Base-by-base conservation (phyloP, 768 basidiomycete species). In the Chalciporus chontae region DNA sequence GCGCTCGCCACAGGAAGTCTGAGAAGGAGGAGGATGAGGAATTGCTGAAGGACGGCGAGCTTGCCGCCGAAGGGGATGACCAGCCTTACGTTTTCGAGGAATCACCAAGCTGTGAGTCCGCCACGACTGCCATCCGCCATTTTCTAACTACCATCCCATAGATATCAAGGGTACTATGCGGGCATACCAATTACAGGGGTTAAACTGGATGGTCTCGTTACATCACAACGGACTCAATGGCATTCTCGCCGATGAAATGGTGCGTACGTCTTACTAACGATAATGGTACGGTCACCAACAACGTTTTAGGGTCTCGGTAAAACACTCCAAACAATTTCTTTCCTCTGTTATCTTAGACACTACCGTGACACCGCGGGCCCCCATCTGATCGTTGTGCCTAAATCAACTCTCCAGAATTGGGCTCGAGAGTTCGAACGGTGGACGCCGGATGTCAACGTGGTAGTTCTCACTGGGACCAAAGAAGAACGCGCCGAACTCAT, bases 11-110 rank as follows among this genome's bases (percentile, higher is more conserved):
- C 62, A 83, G 95, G 47, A 96, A 94, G 68, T 94, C 91, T 0
- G 96, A 99, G 69, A 96, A 96, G 70, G 96, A 99, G 62, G 96
- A 98, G 67, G 96, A 98, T 47, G 94, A 95, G 55, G 95, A 99
- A 69, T 61, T 99, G 61, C 69, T 98, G 37, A 90, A 93, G 62
- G 90, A 90, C 41, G 87, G 86, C 7, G 90, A 91, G 57, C 75
- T 84, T 32, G 87, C 81, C 15, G 82, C 79, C 8, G 87, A 84
- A 50, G 90, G 90, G 3, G 83, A 86, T 55, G 93, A 96, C 58
- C 88, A 94, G 53, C 90, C 94, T 0, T 91, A 84, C 56, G 92
- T 97, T 4, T 99, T 98, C 52, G 94, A 97, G 62, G 85, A 93
- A 56, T 94, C 91, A 0, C 94, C 94, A 0, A 84, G 82, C 60